Percentiles rank a stretch among this genome's conserved stretches.
Evolutionary conservation across 1,139 yeast genomes (phyloP).

Genomic region (Suhomyces bolitotheri): DNA sequence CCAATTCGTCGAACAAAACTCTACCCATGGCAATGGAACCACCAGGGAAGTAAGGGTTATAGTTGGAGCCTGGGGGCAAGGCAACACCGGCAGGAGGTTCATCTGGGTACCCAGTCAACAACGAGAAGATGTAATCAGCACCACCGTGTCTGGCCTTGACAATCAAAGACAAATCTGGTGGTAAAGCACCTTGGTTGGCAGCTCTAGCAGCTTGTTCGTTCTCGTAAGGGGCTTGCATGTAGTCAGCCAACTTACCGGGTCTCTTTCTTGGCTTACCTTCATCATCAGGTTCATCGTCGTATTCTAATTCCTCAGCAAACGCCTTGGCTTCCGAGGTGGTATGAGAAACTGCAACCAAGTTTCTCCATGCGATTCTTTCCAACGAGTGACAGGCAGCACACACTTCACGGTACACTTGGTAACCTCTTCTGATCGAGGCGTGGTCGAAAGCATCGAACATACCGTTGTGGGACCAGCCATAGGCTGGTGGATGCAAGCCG

Average conservation of each 20-base stretch:
- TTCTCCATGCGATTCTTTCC: slow-evolving; percentile 98
- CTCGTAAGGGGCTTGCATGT: slow-evolving; percentile 92
- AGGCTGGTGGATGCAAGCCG: slow-evolving; percentile 94
- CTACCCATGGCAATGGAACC: slow-evolving; percentile 99
- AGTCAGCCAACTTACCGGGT: slow-evolving; percentile 96
- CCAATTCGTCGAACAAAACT: slow-evolving; percentile 93
- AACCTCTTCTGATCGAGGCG: slow-evolving; percentile 97
- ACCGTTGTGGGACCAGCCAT: slow-evolving; percentile 92
- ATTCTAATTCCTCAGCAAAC: slow-evolving; percentile 95
- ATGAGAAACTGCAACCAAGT: slow-evolving; percentile 95
- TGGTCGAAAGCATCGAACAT: slow-evolving; percentile 93
- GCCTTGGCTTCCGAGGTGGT: slow-evolving; percentile 87
- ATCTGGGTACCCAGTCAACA: slow-evolving; percentile 98
- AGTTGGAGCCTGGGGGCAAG: slow-evolving; percentile 91
- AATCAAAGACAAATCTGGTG: slow-evolving; percentile 96
- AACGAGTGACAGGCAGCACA: slow-evolving; percentile 99
- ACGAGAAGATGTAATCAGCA: slow-evolving; percentile 88
- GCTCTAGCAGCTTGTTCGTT: slow-evolving; percentile 99
- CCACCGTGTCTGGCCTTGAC: slow-evolving; percentile 99
- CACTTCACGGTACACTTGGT: slow-evolving; percentile 97
- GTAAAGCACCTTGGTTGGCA: slow-evolving; percentile 98
- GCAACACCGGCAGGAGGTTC: slow-evolving; percentile 98
- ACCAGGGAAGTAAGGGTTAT: slow-evolving; percentile 99
- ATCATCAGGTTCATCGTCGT: slow-evolving; percentile 99
- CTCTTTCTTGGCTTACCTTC: slow-evolving; percentile 98